Evolutionary conservation across 1,284 basidiomycete species (phyloP).

Genomic region (Marasmius oreades): DNA sequence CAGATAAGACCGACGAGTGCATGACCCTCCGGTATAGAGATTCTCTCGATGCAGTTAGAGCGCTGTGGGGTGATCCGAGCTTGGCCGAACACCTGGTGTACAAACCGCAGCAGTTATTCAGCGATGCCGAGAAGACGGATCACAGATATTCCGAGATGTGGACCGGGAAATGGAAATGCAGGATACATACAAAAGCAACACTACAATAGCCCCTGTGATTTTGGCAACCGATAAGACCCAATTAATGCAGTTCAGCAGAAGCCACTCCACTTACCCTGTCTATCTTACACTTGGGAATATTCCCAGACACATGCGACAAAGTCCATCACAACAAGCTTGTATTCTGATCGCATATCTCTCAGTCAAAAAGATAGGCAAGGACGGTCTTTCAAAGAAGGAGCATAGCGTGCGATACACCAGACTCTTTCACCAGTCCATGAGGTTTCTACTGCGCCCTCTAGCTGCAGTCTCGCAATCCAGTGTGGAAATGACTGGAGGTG

Average conservation of each 20-base stretch:
- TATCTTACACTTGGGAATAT: slow-evolving; percentile 26
- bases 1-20: slow-evolving; percentile 6
- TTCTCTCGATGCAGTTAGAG: slow-evolving; percentile 14
- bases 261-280: slow-evolving; percentile 21
- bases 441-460: slow-evolving; percentile 16
- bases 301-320: slow-evolving; percentile 15
- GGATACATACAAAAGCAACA: slow-evolving; percentile 20
- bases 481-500: slow-evolving; percentile 13
- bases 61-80: slow-evolving; percentile 16
- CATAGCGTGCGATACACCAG: not conserved
- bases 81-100: slow-evolving; percentile 13
- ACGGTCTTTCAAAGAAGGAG: not conserved
- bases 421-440: slow-evolving; percentile 19
- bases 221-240: too few relatives aligned
- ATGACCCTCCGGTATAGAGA: slow-evolving; percentile 17
- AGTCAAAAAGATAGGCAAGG: slow-evolving; percentile 9
- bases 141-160: slow-evolving; percentile 20
- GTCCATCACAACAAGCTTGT: slow-evolving; percentile 16
- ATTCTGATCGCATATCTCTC: slow-evolving; percentile 24
- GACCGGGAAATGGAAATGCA: slow-evolving; percentile 20
- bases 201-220: slow-evolving; percentile 18
- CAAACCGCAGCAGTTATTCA: slow-evolving; percentile 1
- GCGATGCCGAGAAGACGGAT: not conserved
- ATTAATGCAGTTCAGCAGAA: slow-evolving; percentile 18
- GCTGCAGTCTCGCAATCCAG: slow-evolving; percentile 6